These are phyloP conservation scores for Fereydounia khargensis DNA, from an alignment of 1,284 basidiomycete genomes.

Conservation along the genomic window DNA sequence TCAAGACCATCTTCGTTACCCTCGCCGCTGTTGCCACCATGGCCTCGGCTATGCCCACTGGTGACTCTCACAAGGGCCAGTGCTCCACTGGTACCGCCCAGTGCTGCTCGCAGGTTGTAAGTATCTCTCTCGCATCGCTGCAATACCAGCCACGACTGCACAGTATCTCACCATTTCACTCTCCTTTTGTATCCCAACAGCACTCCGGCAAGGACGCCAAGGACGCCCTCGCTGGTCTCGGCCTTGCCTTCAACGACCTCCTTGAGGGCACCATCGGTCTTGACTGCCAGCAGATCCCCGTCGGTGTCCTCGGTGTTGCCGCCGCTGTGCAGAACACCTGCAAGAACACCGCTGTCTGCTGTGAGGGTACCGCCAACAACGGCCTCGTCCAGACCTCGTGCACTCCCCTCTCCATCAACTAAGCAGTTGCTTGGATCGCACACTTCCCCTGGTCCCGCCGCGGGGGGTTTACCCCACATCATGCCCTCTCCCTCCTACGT, in stretches of 20 bases:
- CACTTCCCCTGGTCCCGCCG: neutral
- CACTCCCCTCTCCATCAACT: slow-evolving; percentile 38
- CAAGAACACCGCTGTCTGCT: slow-evolving; percentile 36
- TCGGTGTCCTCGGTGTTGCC: slow-evolving; percentile 11
- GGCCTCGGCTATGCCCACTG: slow-evolving; percentile 20
- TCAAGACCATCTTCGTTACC: slow-evolving; percentile 38
- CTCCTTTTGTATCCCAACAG: slow-evolving; percentile 6
- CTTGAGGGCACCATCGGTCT: slow-evolving; percentile 34
- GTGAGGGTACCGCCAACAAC: slow-evolving; percentile 30
- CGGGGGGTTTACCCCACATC: neutral
- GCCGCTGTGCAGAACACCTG: slow-evolving; percentile 27
- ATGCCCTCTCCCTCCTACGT: neutral
- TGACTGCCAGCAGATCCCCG: slow-evolving; percentile 33
- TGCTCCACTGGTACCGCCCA: slow-evolving; percentile 31
- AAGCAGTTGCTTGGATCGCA: slow-evolving; percentile 6
- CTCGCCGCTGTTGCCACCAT: slow-evolving; percentile 31
- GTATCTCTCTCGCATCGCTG: slow-evolving; percentile 4
- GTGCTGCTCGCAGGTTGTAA: slow-evolving; percentile 35
- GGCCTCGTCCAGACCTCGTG: slow-evolving; percentile 39
- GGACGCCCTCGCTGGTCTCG: slow-evolving; percentile 33
- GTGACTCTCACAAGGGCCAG: slow-evolving; percentile 22
- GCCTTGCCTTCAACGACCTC: slow-evolving; percentile 33
- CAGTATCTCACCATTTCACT: neutral
- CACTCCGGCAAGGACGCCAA: slow-evolving; percentile 28
- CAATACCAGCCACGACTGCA: neutral